Evolutionary conservation across 2,329 filamentous ascomycete species (phyloP).

Genomic region (Apiospora arundinis): DNA sequence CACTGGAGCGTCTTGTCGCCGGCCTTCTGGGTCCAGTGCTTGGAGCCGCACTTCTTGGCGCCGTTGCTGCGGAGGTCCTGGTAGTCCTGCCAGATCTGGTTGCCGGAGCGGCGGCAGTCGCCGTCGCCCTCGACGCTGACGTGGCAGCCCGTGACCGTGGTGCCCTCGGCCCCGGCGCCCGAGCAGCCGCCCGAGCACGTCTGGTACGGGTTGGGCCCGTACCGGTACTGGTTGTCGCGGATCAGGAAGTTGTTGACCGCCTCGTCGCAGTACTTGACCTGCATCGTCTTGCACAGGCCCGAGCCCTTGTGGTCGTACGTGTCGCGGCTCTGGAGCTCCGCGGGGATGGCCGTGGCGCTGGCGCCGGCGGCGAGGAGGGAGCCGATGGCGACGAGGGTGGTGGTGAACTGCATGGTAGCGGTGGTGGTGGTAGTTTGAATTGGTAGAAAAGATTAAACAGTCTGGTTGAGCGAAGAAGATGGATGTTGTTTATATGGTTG

Average conservation of each 20-base stretch:
- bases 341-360: background rate
- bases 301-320: slow-evolving; percentile 23
- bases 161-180: background rate
- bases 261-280: slow-evolving; percentile 23
- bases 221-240: slow-evolving; percentile 1
- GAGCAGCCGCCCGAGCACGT: slow-evolving; percentile 15
- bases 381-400: background rate
- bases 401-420: slow-evolving; percentile 9
- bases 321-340: background rate
- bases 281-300: slow-evolving; percentile 15
- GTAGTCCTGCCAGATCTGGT: slow-evolving; percentile 28
- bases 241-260: slow-evolving; percentile 22
- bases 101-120: slow-evolving; percentile 27
- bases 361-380: background rate
- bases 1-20: slow-evolving; percentile 12
- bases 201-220: slow-evolving; percentile 15
- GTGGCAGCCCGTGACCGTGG: slow-evolving; percentile 7
- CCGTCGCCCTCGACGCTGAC: slow-evolving; percentile 13
- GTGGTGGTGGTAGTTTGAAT: background rate
- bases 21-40: slow-evolving; percentile 24
- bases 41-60: slow-evolving; percentile 25
- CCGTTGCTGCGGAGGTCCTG: slow-evolving; percentile 27
- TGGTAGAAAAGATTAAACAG: too few species aligned
- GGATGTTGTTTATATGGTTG: background rate
- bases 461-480: background rate